Evolutionary conservation across 345 rosid genomes (phyloP), one percentile per base, ranked within the genome.

Genomic region (Populus alba): DNA sequence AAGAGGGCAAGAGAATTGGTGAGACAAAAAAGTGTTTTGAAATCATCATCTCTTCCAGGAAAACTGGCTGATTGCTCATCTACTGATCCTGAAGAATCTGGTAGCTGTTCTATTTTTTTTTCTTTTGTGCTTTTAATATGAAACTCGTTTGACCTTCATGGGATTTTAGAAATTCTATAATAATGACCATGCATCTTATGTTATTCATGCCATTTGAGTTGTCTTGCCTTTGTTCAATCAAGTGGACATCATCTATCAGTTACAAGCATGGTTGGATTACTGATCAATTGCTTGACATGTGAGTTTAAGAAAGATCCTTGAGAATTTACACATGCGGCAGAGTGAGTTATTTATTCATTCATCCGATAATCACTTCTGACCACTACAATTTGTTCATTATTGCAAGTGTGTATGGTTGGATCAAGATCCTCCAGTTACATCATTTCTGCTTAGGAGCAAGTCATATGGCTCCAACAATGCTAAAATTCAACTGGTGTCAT

Each of bases 31-130:
- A 86, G 98, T 83, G 92, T 94, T 25, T 77, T 97, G 86, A 91
- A 88, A 86, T 89, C 96, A 74, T 94, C 99, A 61, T 91, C 99
- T 76, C 98, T 97, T 80, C 99, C 99, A 68, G 99, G 99, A 76
- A 97, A 97, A 87, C 85, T 97, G 71, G 92, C 99, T 83, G 99
- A 97, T 85, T 97, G 99, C 80, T 92, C 99, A 33, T 94, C 96
- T 11, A 73, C 95, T 72, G 86, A 89, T 86, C 98, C 99, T 76
- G 97, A 90, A 89, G 98, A 91, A 79, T 88, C 94, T 81, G 99
- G 98, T 97, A 88, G 70, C 51, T 62, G 15, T 39, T 71, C 33
- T 43, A 38, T 74, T 68, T 63, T 38, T 45, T 67, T 70, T 57
- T 73, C 47, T 23, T n/a, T 59, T 59, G 65, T 25, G 23, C 65